Percentiles rank a stretch among this genome's conserved stretches.
Evolutionary conservation across 2,329 filamentous ascomycete species (phyloP).

Genomic region (Fusarium redolens): DNA sequence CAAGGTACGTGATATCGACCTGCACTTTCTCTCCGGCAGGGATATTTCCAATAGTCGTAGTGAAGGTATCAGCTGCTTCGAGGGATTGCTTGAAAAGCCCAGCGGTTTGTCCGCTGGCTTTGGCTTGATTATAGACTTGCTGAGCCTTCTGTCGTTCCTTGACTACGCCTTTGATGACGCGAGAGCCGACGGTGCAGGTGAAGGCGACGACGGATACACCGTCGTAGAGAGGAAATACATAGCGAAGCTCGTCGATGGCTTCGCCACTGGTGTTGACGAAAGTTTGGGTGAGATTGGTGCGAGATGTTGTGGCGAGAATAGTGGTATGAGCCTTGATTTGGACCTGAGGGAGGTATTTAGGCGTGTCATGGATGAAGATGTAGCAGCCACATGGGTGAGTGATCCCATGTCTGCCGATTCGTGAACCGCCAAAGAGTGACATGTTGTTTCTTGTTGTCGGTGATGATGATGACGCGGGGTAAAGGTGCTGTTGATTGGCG

Average conservation of each 20-base stretch:
- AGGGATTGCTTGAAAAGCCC: conserved; percentile 73
- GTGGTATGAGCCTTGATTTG: conserved; percentile 68
- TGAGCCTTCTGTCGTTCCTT: conserved; percentile 73
- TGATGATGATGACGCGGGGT: neutral
- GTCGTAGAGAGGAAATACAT: conserved; percentile 78
- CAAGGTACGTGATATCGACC: conserved; percentile 74
- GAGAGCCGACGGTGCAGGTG: conserved; percentile 69
- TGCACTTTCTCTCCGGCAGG: conserved; percentile 66
- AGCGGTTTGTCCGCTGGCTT: conserved; percentile 68
- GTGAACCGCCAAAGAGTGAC: neutral
- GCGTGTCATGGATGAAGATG: conserved; percentile 36
- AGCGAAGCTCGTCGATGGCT: conserved; percentile 62
- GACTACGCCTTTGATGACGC: conserved; percentile 72
- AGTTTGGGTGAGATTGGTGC: conserved; percentile 63
- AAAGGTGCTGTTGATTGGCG: neutral
- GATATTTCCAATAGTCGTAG: conserved; percentile 75
- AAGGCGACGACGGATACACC: conserved; percentile 78
- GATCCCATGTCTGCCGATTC: no score
- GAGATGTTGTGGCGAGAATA: conserved; percentile 66
- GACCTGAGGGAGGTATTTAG: conserved; percentile 68
- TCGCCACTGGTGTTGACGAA: conserved; percentile 67
- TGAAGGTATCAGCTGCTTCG: conserved; percentile 73
- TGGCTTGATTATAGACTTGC: conserved; percentile 68
- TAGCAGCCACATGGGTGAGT: conserved; percentile 51
- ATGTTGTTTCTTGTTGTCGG: neutral